phyloP scores from a whole-genome alignment of 2,329 filamentous ascomycete species.

The Karstenula rhodostoma region DNA sequence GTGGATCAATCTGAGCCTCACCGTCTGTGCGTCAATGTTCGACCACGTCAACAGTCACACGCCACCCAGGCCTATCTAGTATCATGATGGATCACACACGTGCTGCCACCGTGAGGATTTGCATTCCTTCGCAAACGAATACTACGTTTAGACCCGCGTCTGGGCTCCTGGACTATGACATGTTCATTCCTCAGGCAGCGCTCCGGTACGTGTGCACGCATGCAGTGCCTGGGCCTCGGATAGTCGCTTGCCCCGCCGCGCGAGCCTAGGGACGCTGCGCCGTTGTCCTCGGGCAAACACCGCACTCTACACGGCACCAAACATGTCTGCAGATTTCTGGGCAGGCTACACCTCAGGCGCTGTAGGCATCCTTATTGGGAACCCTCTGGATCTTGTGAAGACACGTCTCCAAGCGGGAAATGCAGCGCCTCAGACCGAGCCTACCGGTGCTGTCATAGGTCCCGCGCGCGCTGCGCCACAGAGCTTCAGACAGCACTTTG shows the following conservation, averaged over 20 bases:
- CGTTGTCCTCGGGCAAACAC: conserved; percentile 19
- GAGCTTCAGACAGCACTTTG: conserved; percentile 44
- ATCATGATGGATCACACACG: not conserved
- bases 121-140: not conserved
- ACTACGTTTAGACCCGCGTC: not conserved
- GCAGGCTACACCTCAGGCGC: conserved; percentile 90
- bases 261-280: conserved; percentile 11
- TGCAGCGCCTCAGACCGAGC: conserved; percentile 24
- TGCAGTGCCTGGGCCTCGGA: conserved; percentile 15
- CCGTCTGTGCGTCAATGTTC: conserved; percentile 8
- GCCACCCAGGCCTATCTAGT: not conserved
- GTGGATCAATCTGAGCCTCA: conserved; percentile 6
- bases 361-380: conserved; percentile 85
- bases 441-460: conserved; percentile 3
- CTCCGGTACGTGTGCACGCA: not conserved
- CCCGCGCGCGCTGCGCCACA: conserved; percentile 19
- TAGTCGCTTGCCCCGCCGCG: conserved; percentile 5
- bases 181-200: not conserved
- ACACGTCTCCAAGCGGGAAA: conserved; percentile 77
- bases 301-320: not conserved
- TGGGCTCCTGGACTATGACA: not conserved
- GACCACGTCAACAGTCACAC: conserved; percentile 1
- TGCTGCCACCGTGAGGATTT: not conserved
- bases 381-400: conserved; percentile 82
- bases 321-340: conserved; percentile 91